Evolutionary conservation across 257 asterid species (phyloP), one percentile per base, ranked within the genome.

Genomic region (Leonotis leonurus): DNA sequence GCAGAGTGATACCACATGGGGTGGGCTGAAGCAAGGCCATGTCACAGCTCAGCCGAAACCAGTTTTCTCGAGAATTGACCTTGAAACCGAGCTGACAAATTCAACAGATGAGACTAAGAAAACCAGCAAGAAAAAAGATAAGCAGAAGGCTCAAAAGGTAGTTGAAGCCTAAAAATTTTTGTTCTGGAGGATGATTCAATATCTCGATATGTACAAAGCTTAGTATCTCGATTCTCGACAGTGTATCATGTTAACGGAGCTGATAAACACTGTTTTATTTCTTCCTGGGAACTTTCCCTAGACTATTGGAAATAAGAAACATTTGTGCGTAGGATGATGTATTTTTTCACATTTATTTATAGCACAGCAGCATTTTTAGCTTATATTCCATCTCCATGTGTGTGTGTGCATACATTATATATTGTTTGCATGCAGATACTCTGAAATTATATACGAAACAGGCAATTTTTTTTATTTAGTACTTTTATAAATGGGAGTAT

Each of bases 1-100:
- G 74, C 95, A 88, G 98, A 73, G 73, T 49, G 95, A 88, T 39
- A 80, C 96, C 5, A 84, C 65, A 41, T 91, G 98, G 97, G 98
- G 98, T 2, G 95, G 95, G 69, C 78, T 91, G 63, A 86, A 80
- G 77, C 77, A 66, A 5, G 98, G 98, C 52, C 95, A 83, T 25
- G 69, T 83, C 54, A 80, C 76, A 73, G 93, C 89, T 46, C 76
- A 74, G 73, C 90, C 98, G 18, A 76, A 56, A 10, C 98, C 98
- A 1, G 81, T 91, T 25, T 92, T 92, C 49, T 85, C 87, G 22
- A 84, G 82, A 75, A 83, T 92, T n/a, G 98, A 88, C 68, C 77
- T 71, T 49, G 83, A 68, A 37, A 33, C 74, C 10, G 85, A 83
- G 53, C 58, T n/a, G 10, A 76, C 52, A 40, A 60, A 50, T 62